A percentile compares a stretch with the other conserved stretches of the same genome.
These are phyloP conservation scores for Haplosporangium gracile DNA, from an alignment of 192 early-diverging fungal genomes.

Conservation along the genomic window DNA sequence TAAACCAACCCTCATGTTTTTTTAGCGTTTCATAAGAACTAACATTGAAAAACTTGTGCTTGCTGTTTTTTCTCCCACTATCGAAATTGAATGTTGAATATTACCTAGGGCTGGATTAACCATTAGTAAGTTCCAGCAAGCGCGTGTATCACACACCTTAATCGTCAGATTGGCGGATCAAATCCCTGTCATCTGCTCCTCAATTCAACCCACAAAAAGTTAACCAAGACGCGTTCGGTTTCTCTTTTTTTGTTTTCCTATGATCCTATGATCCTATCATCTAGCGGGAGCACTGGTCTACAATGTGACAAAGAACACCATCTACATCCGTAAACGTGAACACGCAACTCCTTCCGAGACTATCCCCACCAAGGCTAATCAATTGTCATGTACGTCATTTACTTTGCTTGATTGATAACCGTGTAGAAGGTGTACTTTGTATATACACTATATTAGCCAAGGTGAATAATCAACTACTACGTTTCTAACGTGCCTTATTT, in stretches of 20 bases:
- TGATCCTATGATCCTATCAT: too few relatives aligned
- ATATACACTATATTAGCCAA: background rate
- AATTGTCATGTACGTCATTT: constrained; percentile 42
- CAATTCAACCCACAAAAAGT: too few relatives aligned
- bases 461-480: background rate
- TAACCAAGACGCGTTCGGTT: too few relatives aligned
- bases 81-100: background rate
- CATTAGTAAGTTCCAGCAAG: background rate
- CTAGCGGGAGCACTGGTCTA: constrained; percentile 40
- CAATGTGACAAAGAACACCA: constrained; percentile 34
- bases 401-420: background rate
- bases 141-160: background rate
- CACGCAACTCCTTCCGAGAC: constrained; percentile 24
- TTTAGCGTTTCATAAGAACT: background rate
- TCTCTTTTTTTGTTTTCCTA: background rate
- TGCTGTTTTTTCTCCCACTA: background rate
- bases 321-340: constrained; percentile 44
- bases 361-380: constrained; percentile 22
- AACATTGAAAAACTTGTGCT: background rate
- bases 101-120: constrained; percentile 19
- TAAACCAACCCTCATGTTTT: too few relatives aligned
- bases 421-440: background rate
- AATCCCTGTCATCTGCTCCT: too few relatives aligned
- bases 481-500: background rate
- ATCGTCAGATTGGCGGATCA: background rate